Base-by-base conservation (phyloP, 164 flowering plant species). In the Stephania yunnanensis region DNA sequence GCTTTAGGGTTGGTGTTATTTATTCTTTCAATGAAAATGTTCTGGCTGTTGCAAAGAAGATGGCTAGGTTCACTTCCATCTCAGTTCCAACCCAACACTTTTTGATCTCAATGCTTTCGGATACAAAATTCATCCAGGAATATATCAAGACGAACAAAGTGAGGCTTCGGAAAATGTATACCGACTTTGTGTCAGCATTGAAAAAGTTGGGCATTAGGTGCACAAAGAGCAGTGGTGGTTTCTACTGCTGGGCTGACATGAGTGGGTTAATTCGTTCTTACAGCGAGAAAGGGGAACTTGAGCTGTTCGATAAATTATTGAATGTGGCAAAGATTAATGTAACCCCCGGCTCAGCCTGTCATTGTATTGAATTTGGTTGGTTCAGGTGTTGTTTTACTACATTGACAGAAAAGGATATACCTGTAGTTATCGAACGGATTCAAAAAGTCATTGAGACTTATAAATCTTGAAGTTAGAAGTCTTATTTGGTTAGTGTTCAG, bases 361-460 rank as follows among this genome's bases (percentile, higher is more conserved):
- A 96, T 70, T 96, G 95, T 74, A 91, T 96, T 50, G 99, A 94
- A 83, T 98, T 97, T 10, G 98, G 98, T 63, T 96, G 98, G 99
- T 96, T 96, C 77, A 71, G 93, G 44, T 89, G 82, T 74, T 91
- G 98, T 87, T 89, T 94, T 80, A 77, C 89, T 7, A 80, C 85
- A 36, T 81, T 92, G 83, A 81, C 85, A 0, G 94, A 92, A 70
- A 81, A 77, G 53, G 95, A 96, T 73, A 83, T 96, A 75, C 91
- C 92, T 80, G 84, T 89, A 71, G 92, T 94, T 30, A 84, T 96
- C 86, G 87, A 87, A 72, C 87, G 99, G 48, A 87, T 96, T 75
- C 88, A 82, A 73, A 88, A 77, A 82, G 84, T 95, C 73, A 68
- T 81, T 20, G 85, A 86, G 80, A 74, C 80, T 58, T 86, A 90